These are phyloP conservation scores for Trichoderma aggressivum DNA, from an alignment of 2,329 filamentous ascomycete species.

Conservation along the genomic window DNA sequence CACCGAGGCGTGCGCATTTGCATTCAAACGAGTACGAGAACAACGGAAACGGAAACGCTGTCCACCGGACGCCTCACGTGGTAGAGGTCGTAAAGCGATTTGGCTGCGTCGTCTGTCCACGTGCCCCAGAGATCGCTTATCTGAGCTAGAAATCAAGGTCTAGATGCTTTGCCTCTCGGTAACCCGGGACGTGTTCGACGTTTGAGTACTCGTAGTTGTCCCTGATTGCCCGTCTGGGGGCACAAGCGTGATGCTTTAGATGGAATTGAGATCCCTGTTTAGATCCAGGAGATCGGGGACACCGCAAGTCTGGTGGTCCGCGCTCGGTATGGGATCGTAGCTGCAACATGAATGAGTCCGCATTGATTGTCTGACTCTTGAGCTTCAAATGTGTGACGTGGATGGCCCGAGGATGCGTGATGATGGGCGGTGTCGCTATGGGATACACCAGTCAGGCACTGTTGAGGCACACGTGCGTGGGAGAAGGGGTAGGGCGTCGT, in stretches of 20 bases:
- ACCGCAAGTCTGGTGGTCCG: constrained; percentile 4
- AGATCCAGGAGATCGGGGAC: constrained; percentile 10
- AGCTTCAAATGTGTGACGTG: constrained; percentile 10
- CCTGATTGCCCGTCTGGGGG: neutral
- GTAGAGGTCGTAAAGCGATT: neutral
- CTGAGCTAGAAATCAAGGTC: neutral
- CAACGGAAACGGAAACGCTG: neutral
- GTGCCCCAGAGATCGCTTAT: constrained; percentile 3
- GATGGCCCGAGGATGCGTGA: neutral
- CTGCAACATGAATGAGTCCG: neutral
- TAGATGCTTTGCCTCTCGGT: neutral
- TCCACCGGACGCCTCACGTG: constrained; percentile 1
- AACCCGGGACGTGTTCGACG: neutral
- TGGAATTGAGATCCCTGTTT: constrained; percentile 2
- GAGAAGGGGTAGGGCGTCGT: neutral
- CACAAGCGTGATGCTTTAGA: neutral
- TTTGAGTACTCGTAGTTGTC: neutral
- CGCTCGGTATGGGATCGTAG: neutral
- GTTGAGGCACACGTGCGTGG: constrained; percentile 10
- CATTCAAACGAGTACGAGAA: neutral
- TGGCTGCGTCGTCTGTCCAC: neutral
- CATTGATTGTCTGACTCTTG: neutral
- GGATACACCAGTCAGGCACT: constrained; percentile 1
- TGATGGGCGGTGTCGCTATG: neutral
- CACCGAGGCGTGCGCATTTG: neutral